Base-by-base conservation (phyloP, 495 filamentous ascomycete species). In the Lasiosphaeria hispida region DNA sequence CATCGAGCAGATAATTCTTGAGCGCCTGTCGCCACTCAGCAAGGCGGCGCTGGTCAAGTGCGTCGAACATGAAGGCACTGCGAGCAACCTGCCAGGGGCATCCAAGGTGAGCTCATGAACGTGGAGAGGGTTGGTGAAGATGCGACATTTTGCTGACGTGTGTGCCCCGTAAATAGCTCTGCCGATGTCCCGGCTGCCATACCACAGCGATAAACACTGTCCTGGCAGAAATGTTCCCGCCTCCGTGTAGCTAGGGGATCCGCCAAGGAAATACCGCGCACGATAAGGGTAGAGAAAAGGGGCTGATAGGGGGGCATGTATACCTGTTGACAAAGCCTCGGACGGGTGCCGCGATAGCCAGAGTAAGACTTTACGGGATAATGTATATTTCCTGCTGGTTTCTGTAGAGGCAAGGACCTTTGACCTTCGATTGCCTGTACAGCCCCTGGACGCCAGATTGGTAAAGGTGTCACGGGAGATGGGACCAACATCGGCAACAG, bases 111-210 rank as follows among this genome's bases (percentile, higher is more conserved):
- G 43, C 14, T 23, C 2, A 39, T 19, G 19, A 1, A 36, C 10
- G 23, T 30, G 23, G 23, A 30, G 23, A 30, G n/a, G 18, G 19
- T 14, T 0, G 47, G 9, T n/a, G 38, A 41, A 2, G 63, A 36
- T 62, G 17, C 14, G 42, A 56, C 37, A 6, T 36, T 41, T 41
- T 34, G 9, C 13, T 52, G 15, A 51, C 48, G 15, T n/a, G n/a
- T 52, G 7, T 52, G n/a, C n/a, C n/a, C 47, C 1, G 6, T 1
- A 33, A 55, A 53, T 49, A 72, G 70, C 61, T 61, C 36, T 73
- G 70, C 48, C 64, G 62, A 61, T 73, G 70, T 44, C 56, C 68
- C 3, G 70, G 70, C 11, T 73, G 70, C 44, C 70, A 73, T 61
- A 66, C 64, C 37, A 51, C 57, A 10, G 34, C 55, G 14, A 66